phyloP scores from a whole-genome alignment of 768 basidiomycete species.

The Tephrocybe sp. region DNA sequence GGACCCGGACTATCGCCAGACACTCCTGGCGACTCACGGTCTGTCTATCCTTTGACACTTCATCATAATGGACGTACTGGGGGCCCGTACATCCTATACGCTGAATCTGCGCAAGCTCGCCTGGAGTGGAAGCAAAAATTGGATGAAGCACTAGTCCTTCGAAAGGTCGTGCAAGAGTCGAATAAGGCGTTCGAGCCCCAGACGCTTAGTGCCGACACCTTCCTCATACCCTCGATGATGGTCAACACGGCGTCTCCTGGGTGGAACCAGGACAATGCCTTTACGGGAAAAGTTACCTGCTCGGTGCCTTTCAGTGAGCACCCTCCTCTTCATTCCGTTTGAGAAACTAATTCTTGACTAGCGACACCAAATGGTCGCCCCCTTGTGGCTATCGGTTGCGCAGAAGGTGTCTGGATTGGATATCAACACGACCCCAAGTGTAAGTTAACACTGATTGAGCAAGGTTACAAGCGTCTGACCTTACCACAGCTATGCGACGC shows the following conservation, averaged over 20 bases:
- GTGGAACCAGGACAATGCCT: slow-evolving; percentile 75
- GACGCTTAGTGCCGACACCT: slow-evolving; percentile 86
- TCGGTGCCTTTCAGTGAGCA: slow-evolving; percentile 87
- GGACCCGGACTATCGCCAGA: slow-evolving; percentile 33
- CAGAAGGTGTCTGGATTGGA: slow-evolving; percentile 97
- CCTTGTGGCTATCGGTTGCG: slow-evolving; percentile 91
- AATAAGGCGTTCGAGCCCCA: slow-evolving; percentile 95
- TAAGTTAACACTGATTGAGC: slow-evolving; percentile 32
- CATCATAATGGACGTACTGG: slow-evolving; percentile 88
- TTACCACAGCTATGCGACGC: slow-evolving; percentile 74
- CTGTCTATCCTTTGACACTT: slow-evolving; percentile 85
- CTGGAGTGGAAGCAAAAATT: slow-evolving; percentile 89
- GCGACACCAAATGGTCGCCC: slow-evolving; percentile 84
- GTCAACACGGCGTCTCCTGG: slow-evolving; percentile 47
- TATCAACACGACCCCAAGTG: slow-evolving; percentile 88
- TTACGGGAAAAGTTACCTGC: slow-evolving; percentile 87
- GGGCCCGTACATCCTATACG: slow-evolving; percentile 84
- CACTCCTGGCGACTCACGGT: slow-evolving; percentile 59
- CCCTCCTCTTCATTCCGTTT: slow-evolving; percentile 12
- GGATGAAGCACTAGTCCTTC: slow-evolving; percentile 82
- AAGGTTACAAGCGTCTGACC: not conserved
- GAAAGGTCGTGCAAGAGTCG: slow-evolving; percentile 86
- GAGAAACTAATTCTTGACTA: slow-evolving; percentile 28
- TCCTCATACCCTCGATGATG: slow-evolving; percentile 70
- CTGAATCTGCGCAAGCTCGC: slow-evolving; percentile 75